A percentile compares a stretch with the other conserved stretches of the same genome.
These are phyloP conservation scores for Backusella parvicylindrica DNA, from an alignment of 192 early-diverging fungal genomes.

Conservation along the genomic window DNA sequence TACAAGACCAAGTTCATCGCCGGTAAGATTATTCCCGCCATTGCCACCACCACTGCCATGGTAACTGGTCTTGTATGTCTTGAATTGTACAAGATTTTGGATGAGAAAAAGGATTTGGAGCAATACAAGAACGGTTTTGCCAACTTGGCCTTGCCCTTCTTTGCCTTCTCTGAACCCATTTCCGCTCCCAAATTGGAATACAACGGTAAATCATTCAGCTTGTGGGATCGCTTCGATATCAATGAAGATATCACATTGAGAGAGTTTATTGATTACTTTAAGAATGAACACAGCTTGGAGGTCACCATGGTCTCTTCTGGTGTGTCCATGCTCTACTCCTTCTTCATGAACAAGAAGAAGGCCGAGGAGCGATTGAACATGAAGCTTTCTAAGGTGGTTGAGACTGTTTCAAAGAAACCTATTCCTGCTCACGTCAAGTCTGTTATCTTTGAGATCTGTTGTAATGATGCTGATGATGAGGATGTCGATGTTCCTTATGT, in stretches of 20 bases:
- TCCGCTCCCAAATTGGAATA: slow-evolving; percentile 86
- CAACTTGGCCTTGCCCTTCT: slow-evolving; percentile 97
- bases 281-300: slow-evolving; percentile 78
- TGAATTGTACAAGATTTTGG: slow-evolving; percentile 94
- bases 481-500: slow-evolving; percentile 74
- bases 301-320: slow-evolving; percentile 92
- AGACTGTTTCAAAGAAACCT: slow-evolving; percentile 82
- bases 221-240: slow-evolving; percentile 96
- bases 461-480: slow-evolving; percentile 84
- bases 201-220: slow-evolving; percentile 78
- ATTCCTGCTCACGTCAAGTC: slow-evolving; percentile 81
- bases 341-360: slow-evolving; percentile 88
- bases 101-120: slow-evolving; percentile 75
- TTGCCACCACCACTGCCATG: slow-evolving; percentile 93
- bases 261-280: slow-evolving; percentile 85
- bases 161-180: slow-evolving; percentile 99
- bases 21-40: slow-evolving; percentile 88
- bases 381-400: slow-evolving; percentile 79
- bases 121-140: slow-evolving; percentile 99
- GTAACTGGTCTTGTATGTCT: slow-evolving; percentile 97
- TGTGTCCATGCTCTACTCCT: slow-evolving; percentile 89
- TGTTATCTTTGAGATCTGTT: slow-evolving; percentile 85
- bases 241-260: slow-evolving; percentile 81
- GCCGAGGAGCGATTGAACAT: slow-evolving; percentile 73
- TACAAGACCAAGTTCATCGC: slow-evolving; percentile 88